phyloP scores from a whole-genome alignment of 345 rosid genomes.

The Moricandia arvensis region DNA sequence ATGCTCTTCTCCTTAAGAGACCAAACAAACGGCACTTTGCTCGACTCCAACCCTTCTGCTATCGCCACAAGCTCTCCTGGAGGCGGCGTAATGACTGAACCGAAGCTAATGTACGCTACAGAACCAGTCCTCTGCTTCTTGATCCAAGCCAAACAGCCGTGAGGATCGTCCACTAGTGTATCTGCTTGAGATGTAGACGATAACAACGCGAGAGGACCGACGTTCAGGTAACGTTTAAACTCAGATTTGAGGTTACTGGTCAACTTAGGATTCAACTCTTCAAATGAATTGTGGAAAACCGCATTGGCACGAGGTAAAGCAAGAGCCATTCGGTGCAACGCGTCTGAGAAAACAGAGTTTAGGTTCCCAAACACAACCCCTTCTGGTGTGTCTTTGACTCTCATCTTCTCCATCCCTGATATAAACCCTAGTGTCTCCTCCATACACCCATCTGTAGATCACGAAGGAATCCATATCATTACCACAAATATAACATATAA shows the following conservation, averaged over 20 bases:
- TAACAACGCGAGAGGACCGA: conserved; percentile 38
- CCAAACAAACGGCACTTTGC: conserved; percentile 53
- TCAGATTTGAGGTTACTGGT: conserved; percentile 40
- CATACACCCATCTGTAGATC: conserved; percentile 8
- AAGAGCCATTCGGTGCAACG: conserved; percentile 38
- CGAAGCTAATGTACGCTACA: conserved; percentile 60
- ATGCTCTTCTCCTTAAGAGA: conserved; percentile 42
- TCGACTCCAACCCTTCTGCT: conserved; percentile 51
- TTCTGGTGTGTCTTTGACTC: conserved; percentile 47
- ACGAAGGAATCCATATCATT: not conserved
- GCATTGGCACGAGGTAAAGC: conserved; percentile 47
- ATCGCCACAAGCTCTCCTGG: conserved; percentile 45
- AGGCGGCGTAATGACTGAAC: conserved; percentile 42
- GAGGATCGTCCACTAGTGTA: conserved; percentile 34
- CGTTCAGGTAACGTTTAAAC: conserved; percentile 34
- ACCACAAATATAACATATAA: not conserved
- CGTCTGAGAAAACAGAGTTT: conserved; percentile 38
- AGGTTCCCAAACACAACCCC: conserved; percentile 40
- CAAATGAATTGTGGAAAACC: conserved; percentile 47
- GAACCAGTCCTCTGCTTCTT: conserved; percentile 39
- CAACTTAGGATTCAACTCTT: conserved; percentile 45
- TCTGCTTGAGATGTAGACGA: conserved; percentile 1
- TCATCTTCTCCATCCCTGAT: conserved; percentile 50
- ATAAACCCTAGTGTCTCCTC: conserved; percentile 40
- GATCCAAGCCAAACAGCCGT: conserved; percentile 60